A percentile compares a stretch with the other conserved stretches of the same genome.
Evolutionary conservation across 108 stramenopile species (phyloP).

Genomic region (Pseudonitzschia delicatissima): DNA sequence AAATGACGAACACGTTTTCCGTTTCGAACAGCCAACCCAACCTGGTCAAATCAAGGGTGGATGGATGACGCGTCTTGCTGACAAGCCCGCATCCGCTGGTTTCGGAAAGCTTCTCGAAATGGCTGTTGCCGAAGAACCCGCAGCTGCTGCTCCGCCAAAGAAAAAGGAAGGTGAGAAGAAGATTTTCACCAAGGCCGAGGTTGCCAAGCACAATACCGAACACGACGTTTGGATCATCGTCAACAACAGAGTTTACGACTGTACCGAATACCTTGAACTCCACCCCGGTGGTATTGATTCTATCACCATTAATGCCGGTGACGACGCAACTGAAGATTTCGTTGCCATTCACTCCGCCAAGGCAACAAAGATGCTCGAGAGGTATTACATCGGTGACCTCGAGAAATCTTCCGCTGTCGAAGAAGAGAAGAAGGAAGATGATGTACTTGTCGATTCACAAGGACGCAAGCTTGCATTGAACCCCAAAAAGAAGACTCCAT

Average conservation of each 20-base stretch:
- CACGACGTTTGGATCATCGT: constrained; percentile 95
- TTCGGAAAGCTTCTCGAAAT: constrained; percentile 68
- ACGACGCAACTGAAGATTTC: constrained; percentile 95
- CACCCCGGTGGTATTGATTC: constrained; percentile 93
- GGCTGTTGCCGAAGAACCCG: constrained; percentile 35
- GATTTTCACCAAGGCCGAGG: constrained; percentile 79
- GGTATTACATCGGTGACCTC: constrained; percentile 92
- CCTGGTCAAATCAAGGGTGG: constrained; percentile 91
- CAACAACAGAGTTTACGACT: constrained; percentile 89
- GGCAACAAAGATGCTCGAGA: constrained; percentile 91
- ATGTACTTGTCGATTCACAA: constrained; percentile 44
- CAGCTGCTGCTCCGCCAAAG: constrained; percentile 36
- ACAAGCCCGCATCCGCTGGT: constrained; percentile 77
- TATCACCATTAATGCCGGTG: constrained; percentile 93
- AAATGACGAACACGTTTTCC: constrained; percentile 68
- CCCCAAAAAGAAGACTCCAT: constrained; percentile 82
- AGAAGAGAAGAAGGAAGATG: constrained; percentile 37
- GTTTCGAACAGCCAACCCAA: constrained; percentile 95
- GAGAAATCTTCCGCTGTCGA: constrained; percentile 30
- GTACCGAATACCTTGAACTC: constrained; percentile 91
- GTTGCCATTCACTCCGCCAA: constrained; percentile 94
- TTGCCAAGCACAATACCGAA: constrained; percentile 86
- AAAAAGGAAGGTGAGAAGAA: constrained; percentile 45
- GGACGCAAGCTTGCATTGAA: constrained; percentile 79
- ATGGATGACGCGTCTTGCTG: constrained; percentile 90